These are phyloP conservation scores for Candida silvicultrix DNA, from an alignment of 805 yeast genomes.

Conservation along the genomic window DNA sequence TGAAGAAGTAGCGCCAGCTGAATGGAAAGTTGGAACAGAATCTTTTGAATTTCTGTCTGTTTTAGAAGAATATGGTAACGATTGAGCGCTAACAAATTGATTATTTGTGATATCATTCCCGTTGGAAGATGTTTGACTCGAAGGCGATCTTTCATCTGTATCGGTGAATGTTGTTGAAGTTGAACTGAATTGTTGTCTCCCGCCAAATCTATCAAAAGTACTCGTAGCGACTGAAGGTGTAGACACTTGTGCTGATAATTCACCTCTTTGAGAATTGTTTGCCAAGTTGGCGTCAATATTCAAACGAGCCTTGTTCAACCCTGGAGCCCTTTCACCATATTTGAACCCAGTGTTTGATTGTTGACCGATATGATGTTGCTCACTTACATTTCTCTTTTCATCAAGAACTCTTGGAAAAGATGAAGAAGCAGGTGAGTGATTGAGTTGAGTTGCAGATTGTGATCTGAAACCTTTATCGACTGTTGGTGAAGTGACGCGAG, in stretches of 20 bases:
- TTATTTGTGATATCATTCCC: neutral
- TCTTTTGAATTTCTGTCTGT: neutral
- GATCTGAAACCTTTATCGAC: slow-evolving; percentile 7
- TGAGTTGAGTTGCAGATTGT: slow-evolving; percentile 8
- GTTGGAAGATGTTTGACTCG: neutral
- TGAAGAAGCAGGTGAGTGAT: neutral
- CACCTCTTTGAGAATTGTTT: neutral
- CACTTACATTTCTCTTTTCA: slow-evolving; percentile 16
- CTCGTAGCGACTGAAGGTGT: neutral
- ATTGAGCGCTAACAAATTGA: neutral
- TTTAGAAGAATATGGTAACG: neutral
- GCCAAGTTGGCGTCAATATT: slow-evolving; percentile 12
- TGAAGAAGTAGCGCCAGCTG: neutral
- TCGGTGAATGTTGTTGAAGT: neutral
- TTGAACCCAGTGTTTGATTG: neutral
- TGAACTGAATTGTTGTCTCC: neutral
- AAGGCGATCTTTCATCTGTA: neutral
- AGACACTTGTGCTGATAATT: slow-evolving; percentile 4
- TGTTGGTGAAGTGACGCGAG: slow-evolving; percentile 1
- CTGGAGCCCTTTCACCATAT: neutral
- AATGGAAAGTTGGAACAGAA: neutral
- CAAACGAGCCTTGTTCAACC: neutral
- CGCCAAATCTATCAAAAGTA: neutral
- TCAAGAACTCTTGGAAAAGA: neutral
- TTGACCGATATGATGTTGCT: slow-evolving; percentile 1